A percentile compares a stretch with the other conserved stretches of the same genome.
These are phyloP conservation scores for Pichia membranifaciens DNA, from an alignment of 805 yeast genomes.

Conservation along the genomic window DNA sequence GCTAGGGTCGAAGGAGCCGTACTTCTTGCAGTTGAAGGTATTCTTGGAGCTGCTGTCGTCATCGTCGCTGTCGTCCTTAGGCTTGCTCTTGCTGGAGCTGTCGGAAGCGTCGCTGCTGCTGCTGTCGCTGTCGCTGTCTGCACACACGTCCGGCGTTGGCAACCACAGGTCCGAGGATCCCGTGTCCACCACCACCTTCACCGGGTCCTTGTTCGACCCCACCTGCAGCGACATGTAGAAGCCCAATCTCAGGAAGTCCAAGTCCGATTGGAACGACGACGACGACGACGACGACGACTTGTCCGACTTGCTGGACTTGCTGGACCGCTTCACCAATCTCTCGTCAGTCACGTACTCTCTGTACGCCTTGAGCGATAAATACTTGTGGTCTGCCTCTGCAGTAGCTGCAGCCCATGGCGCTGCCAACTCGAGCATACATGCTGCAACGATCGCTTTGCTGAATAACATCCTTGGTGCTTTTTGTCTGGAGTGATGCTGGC, in stretches of 20 bases:
- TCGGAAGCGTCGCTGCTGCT: too few species aligned
- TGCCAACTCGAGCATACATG: background rate
- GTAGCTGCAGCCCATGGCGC: background rate
- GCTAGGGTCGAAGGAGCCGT: slow-evolving; percentile 2
- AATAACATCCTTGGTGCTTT: background rate
- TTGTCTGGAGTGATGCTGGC: too few species aligned
- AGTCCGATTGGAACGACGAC: background rate
- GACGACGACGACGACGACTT: too few species aligned
- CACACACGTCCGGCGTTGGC: slow-evolving; percentile 80
- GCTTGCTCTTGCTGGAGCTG: background rate
- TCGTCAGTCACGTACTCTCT: background rate
- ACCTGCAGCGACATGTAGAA: slow-evolving; percentile 68
- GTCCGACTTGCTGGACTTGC: too few species aligned
- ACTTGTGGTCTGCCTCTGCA: background rate
- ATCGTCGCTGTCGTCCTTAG: background rate
- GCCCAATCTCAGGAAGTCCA: background rate
- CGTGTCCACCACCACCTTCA: slow-evolving; percentile 92
- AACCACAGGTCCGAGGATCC: slow-evolving; percentile 97
- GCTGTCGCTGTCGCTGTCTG: slow-evolving; percentile 28
- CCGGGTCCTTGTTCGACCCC: slow-evolving; percentile 93
- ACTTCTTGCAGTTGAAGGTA: background rate
- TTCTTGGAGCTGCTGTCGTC: background rate
- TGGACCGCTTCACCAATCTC: background rate
- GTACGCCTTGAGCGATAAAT: background rate
- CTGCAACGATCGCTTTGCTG: background rate